These are phyloP conservation scores for Cyclocybe aegerita DNA, from an alignment of 768 basidiomycete species.

Conservation along the genomic window DNA sequence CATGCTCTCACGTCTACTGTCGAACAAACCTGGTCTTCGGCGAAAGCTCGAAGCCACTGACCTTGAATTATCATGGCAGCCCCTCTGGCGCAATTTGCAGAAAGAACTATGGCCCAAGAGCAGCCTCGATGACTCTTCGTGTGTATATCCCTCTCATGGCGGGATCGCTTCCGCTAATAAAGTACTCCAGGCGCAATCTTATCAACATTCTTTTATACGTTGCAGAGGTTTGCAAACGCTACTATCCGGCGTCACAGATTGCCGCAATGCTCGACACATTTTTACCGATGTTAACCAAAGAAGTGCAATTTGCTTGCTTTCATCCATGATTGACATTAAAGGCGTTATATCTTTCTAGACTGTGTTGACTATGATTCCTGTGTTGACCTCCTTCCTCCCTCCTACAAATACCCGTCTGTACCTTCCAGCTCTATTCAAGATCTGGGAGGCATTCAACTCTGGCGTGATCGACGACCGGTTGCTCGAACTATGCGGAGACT, in stretches of 20 bases:
- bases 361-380: slow-evolving; percentile 68
- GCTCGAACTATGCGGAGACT: slow-evolving; percentile 65
- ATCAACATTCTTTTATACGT: slow-evolving; percentile 73
- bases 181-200: slow-evolving; percentile 49
- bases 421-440: slow-evolving; percentile 66
- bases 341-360: slow-evolving; percentile 39
- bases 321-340: background rate
- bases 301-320: slow-evolving; percentile 43
- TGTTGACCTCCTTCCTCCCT: slow-evolving; percentile 77
- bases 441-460: slow-evolving; percentile 82
- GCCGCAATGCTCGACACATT: slow-evolving; percentile 71
- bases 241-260: slow-evolving; percentile 65
- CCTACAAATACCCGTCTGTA: slow-evolving; percentile 65
- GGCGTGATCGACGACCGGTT: slow-evolving; percentile 72
- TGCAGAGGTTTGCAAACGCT: slow-evolving; percentile 71
- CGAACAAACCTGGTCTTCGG: slow-evolving; percentile 60
- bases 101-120: slow-evolving; percentile 77
- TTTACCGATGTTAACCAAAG: slow-evolving; percentile 67
- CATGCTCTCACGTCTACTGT: slow-evolving; percentile 71
- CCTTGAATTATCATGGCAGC: slow-evolving; percentile 69
- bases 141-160: slow-evolving; percentile 20
- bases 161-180: background rate
- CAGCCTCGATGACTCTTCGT: slow-evolving; percentile 59
- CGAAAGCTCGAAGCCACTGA: slow-evolving; percentile 69
- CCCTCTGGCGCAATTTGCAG: slow-evolving; percentile 73